Conservation (phyloP, 2,329 filamentous ascomycete genomes). For the Zymoseptoria brevis region DNA sequence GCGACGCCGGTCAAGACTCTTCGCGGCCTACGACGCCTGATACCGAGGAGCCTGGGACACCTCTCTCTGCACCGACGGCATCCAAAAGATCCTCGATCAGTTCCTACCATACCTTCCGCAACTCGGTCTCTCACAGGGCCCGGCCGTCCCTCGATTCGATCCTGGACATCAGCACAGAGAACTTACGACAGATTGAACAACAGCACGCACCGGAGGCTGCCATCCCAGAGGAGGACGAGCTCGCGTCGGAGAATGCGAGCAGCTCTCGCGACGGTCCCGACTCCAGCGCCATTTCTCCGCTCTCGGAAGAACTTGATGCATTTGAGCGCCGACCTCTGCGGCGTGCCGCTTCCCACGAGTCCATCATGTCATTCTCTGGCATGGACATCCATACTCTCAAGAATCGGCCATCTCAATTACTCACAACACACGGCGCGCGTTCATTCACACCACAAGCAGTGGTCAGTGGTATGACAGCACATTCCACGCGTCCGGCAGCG, state of each 20-base stretch:
- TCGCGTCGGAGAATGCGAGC: constrained; percentile 21
- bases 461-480: constrained; percentile 30
- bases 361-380: constrained; percentile 75
- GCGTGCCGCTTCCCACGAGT: constrained; percentile 72
- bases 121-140: constrained; percentile 12
- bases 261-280: constrained; percentile 7
- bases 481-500: constrained; percentile 27
- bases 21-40: constrained; percentile 76
- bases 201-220: constrained; percentile 15
- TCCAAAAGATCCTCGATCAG: constrained; percentile 49
- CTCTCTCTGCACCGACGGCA: constrained; percentile 56
- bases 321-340: constrained; percentile 42
- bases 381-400: constrained; percentile 77
- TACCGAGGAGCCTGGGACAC: constrained; percentile 52
- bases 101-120: constrained; percentile 19
- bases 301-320: constrained; percentile 21
- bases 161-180: constrained; percentile 25
- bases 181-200: constrained; percentile 18
- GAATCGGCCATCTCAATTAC: constrained; percentile 66
- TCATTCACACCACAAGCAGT: constrained; percentile 42
- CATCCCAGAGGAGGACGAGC: constrained; percentile 26
- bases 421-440: constrained; percentile 44
- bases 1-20: constrained; percentile 50
- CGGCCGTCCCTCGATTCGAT: constrained; percentile 24
- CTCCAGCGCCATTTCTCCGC: constrained; percentile 14